phyloP scores from a whole-genome alignment of 116 monocot species.

The Iris pallida region DNA sequence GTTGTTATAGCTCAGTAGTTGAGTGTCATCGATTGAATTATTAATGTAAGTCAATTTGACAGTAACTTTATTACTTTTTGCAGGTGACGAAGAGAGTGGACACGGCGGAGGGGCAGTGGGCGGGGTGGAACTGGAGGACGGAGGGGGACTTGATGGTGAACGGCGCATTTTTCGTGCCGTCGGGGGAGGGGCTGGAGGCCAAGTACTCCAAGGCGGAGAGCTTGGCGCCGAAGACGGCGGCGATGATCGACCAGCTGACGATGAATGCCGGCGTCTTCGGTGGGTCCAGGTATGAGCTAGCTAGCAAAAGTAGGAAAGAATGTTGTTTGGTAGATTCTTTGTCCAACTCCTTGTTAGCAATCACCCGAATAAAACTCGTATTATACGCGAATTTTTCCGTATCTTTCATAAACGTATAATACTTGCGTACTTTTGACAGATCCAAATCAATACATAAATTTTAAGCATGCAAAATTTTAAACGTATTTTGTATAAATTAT shows the following conservation, averaged over 20 bases:
- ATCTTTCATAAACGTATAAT: too few relatives aligned
- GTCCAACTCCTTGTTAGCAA: too few relatives aligned
- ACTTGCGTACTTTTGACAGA: too few relatives aligned
- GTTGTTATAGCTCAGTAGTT: background rate
- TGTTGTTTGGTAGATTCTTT: too few relatives aligned
- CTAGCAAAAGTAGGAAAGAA: too few relatives aligned
- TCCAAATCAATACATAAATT: too few relatives aligned
- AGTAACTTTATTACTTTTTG: too few relatives aligned
- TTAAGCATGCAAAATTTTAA: too few relatives aligned
- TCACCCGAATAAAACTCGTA: too few relatives aligned
- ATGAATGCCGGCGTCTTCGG: constrained; percentile 53
- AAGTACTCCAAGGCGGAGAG: constrained; percentile 45
- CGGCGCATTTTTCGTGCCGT: constrained; percentile 68
- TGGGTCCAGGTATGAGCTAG: constrained; percentile 23
- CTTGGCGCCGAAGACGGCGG: constrained; percentile 40
- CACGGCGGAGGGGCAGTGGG: constrained; percentile 44
- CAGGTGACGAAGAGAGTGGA: constrained; percentile 77
- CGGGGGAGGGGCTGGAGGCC: constrained; percentile 31
- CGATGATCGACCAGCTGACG: constrained; percentile 56
- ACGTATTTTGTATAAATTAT: too few relatives aligned
- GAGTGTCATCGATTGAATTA: background rate
- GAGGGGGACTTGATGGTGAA: constrained; percentile 71
- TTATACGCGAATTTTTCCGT: too few relatives aligned
- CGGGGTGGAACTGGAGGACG: constrained; percentile 65
- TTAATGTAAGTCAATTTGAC: background rate